Evolutionary conservation across 2,329 filamentous ascomycete genomes (phyloP).

Genomic region (Pleurostoma richardsiae): DNA sequence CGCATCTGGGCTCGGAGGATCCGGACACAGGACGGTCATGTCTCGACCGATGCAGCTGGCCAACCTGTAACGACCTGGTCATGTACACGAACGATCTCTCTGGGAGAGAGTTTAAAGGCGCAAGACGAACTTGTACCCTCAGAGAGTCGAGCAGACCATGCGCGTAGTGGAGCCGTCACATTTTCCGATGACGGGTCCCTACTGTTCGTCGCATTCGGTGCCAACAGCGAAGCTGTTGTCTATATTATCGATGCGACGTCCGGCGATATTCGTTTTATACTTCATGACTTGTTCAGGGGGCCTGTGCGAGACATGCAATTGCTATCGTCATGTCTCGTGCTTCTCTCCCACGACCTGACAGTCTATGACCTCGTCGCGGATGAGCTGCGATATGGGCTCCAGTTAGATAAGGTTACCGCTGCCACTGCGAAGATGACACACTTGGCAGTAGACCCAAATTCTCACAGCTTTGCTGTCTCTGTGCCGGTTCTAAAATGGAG

Average conservation of each 20-base stretch:
- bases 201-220: conserved; percentile 63
- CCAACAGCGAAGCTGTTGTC: conserved; percentile 53
- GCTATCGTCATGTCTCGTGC: conserved; percentile 67
- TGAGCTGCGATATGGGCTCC: conserved; percentile 62
- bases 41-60: conserved; percentile 52
- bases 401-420: conserved; percentile 40
- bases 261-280: conserved; percentile 60
- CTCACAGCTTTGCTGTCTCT: conserved; percentile 62
- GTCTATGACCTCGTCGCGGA: conserved; percentile 85
- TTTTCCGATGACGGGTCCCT: conserved; percentile 84
- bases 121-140: conserved; percentile 25
- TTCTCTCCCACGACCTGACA: conserved; percentile 66
- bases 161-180: conserved; percentile 58
- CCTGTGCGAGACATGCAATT: conserved; percentile 65
- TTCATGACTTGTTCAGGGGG: conserved; percentile 63
- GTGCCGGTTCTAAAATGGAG: conserved; percentile 29
- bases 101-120: conserved; percentile 35
- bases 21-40: conserved; percentile 62
- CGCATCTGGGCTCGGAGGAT: conserved; percentile 77
- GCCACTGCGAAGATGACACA: conserved; percentile 47
- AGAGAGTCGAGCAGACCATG: conserved; percentile 17
- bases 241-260: conserved; percentile 72
- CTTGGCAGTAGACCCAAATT: conserved; percentile 65
- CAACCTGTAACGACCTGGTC: conserved; percentile 69
- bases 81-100: conserved; percentile 54